Percentiles rank a stretch among this genome's conserved stretches.
phyloP scores from a whole-genome alignment of 2,329 filamentous ascomycete species.

The Diplodia sapinea region DNA sequence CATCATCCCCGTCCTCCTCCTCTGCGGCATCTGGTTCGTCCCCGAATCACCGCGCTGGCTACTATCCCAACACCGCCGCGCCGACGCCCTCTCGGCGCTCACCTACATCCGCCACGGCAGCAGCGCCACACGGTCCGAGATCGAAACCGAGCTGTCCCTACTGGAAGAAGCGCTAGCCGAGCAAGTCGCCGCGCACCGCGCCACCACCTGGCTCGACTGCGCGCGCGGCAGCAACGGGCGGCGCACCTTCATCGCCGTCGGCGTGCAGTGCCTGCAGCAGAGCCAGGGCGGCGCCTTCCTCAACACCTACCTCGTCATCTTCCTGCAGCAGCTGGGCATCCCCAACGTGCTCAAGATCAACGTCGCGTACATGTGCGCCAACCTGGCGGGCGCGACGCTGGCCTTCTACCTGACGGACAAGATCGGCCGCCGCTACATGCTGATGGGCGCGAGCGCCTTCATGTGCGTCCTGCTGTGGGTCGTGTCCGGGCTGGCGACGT shows the following conservation, averaged over 20 bases:
- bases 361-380: constrained; percentile 11
- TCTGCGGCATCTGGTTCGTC: constrained; percentile 43
- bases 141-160: constrained; percentile 43
- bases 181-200: neutral
- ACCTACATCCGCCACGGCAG: constrained; percentile 49
- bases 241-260: constrained; percentile 15
- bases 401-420: constrained; percentile 23
- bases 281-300: constrained; percentile 12
- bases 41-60: constrained; percentile 56
- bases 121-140: constrained; percentile 44
- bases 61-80: constrained; percentile 59
- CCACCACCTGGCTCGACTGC: constrained; percentile 4
- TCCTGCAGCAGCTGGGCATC: constrained; percentile 18
- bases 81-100: constrained; percentile 56
- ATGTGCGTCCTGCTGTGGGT: constrained; percentile 15
- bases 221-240: constrained; percentile 6
- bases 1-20: constrained; percentile 41
- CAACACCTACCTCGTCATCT: constrained; percentile 23
- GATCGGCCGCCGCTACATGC: constrained; percentile 11
- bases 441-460: neutral
- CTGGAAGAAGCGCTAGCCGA: neutral
- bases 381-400: neutral
- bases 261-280: constrained; percentile 19
- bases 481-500: constrained; percentile 17
- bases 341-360: constrained; percentile 10